These are phyloP conservation scores for Sicyos edulis DNA, from an alignment of 306 rosid species.

Conservation along the genomic window DNA sequence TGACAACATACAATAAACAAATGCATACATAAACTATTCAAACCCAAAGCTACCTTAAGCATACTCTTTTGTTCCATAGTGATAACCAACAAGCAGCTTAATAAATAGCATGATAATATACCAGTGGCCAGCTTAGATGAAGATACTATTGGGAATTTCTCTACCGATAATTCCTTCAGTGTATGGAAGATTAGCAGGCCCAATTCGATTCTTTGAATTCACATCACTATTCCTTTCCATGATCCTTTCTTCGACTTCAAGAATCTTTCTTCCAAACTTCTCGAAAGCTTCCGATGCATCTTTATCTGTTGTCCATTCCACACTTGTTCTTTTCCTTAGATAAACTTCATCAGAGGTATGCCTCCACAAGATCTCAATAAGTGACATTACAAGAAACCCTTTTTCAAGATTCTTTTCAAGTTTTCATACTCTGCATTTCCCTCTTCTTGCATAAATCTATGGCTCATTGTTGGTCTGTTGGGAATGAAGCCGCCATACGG, in stretches of 20 bases:
- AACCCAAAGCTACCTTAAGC: no score
- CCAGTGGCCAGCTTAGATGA: no score
- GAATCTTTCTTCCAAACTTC: constrained; percentile 41
- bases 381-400: constrained; percentile 54
- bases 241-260: constrained; percentile 37
- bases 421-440: constrained; percentile 43
- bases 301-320: constrained; percentile 59
- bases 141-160: constrained; percentile 71
- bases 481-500: constrained; percentile 63
- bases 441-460: constrained; percentile 47
- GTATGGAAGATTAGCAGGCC: constrained; percentile 53
- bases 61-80: no score
- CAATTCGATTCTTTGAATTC: constrained; percentile 40
- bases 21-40: no score
- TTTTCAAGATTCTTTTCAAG: constrained; percentile 43
- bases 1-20: no score
- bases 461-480: constrained; percentile 50
- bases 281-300: constrained; percentile 42
- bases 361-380: constrained; percentile 57
- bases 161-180: constrained; percentile 51
- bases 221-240: constrained; percentile 40
- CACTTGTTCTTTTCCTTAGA: constrained; percentile 54
- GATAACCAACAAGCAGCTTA: no score
- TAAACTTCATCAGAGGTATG: constrained; percentile 77
- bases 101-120: no score